Conservation (phyloP, 2,329 filamentous ascomycete species). For the Colletotrichum sp. region DNA sequence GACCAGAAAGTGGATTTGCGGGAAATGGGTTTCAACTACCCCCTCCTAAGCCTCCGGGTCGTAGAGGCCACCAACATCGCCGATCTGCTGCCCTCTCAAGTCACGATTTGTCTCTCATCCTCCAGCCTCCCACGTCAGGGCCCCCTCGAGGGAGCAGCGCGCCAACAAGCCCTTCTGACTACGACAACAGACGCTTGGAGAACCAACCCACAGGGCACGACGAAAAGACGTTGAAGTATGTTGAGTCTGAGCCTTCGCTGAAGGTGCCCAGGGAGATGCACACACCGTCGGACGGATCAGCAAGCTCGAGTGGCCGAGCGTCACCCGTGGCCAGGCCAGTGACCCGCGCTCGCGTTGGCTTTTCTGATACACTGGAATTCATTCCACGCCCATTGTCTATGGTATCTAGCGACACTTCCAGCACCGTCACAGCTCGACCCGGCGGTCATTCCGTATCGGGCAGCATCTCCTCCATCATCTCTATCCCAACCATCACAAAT, state of each 20-base stretch:
- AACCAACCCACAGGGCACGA: not conserved
- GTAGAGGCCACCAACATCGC: slow-evolving; percentile 78
- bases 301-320: slow-evolving; percentile 15
- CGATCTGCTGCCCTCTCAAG: slow-evolving; percentile 84
- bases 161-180: slow-evolving; percentile 63
- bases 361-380: slow-evolving; percentile 83
- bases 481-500: slow-evolving; percentile 48
- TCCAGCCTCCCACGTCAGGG: slow-evolving; percentile 63
- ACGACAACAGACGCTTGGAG: slow-evolving; percentile 32
- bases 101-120: slow-evolving; percentile 76
- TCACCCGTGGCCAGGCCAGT: slow-evolving; percentile 36
- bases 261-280: slow-evolving; percentile 18
- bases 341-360: slow-evolving; percentile 74
- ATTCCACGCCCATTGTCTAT: slow-evolving; percentile 83
- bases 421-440: slow-evolving; percentile 71
- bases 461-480: slow-evolving; percentile 80
- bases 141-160: slow-evolving; percentile 65
- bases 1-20: slow-evolving; percentile 61
- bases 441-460: slow-evolving; percentile 74
- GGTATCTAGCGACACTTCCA: slow-evolving; percentile 84
- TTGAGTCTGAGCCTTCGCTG: slow-evolving; percentile 14
- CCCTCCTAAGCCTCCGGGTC: slow-evolving; percentile 50
- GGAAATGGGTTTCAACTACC: slow-evolving; percentile 60
- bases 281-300: slow-evolving; percentile 17
- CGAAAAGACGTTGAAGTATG: slow-evolving; percentile 20